A percentile compares a stretch with the other conserved stretches of the same genome.
Evolutionary conservation across 106 monocot species (phyloP).

Genomic region (Dactylorhiza incarnata): DNA sequence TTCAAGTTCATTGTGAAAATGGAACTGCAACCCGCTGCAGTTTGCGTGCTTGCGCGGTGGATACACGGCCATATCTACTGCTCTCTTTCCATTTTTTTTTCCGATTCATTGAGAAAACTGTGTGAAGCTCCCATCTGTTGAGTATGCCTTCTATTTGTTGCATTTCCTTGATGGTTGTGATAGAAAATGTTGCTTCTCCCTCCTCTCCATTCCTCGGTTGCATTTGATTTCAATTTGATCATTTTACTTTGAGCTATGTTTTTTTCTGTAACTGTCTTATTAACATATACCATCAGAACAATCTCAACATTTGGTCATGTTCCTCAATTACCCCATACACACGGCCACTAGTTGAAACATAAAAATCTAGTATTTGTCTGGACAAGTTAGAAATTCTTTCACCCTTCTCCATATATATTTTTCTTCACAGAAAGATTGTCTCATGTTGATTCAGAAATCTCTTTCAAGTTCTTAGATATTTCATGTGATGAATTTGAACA

Average conservation of each 20-base stretch:
- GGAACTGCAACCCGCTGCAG: conserved; percentile 1
- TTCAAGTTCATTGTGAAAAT: neutral
- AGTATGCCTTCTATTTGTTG: neutral
- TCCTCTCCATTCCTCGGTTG: neutral
- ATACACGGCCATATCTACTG: neutral
- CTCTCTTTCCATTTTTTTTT: neutral
- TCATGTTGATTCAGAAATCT: no score
- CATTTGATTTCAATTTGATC: neutral
- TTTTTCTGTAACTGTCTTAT: neutral
- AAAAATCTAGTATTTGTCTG: no score
- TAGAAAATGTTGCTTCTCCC: neutral
- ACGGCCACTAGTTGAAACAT: no score
- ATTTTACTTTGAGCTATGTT: neutral
- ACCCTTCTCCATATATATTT: no score
- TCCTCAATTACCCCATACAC: no score
- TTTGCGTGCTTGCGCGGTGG: neutral
- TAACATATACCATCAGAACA: no score
- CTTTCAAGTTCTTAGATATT: no score
- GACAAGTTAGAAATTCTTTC: no score
- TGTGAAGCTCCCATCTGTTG: neutral
- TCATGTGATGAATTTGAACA: no score
- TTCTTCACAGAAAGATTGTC: no score
- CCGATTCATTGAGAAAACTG: neutral
- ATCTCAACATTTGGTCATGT: no score
- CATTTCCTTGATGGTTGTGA: neutral